Base-by-base conservation (phyloP, 2,329 filamentous ascomycete species). In the Penicillium palitans region DNA sequence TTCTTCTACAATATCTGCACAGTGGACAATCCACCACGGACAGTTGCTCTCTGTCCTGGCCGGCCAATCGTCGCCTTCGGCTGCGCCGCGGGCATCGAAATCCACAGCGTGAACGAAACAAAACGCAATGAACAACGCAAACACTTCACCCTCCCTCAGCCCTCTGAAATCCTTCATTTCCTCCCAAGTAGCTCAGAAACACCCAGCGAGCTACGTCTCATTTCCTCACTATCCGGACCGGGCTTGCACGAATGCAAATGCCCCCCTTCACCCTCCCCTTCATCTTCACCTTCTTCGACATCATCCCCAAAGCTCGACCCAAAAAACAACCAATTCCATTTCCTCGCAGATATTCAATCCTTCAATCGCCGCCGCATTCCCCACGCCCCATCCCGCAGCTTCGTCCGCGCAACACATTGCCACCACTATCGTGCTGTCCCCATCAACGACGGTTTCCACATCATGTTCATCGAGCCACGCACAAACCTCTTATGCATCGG, bases 341-440 rank as follows among this genome's bases (percentile, higher is more conserved):
- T 67, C n/a, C 61, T 69, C 15, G 61, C 69, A 17, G 64, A 70
- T 25, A 60, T 69, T 12, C 68, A 70, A 40, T 67, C 68, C 7
- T 64, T 70, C 54, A 66, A 65, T n/a, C 69, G 65, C 35, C 67
- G 64, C 15, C 25, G 60, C 58, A 59, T 41, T 42, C 63, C 51
- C 46, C 66, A 59, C 56, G 65, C 45, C 58, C 60, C 53, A 50
- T 58, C 60, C 25, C 61, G 74, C 25, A 73, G 68, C 33, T 66
- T 74, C 9, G 69, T 80, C n/a, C 72, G 76, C 33, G 75, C 77
- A 17, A 77, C 74, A 1, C 77, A 75, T 48, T 80, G 80, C 35
- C 85, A 88, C 66, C 85, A 89, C 65, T 88, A 86, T 65, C 82
- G 81, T 46, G 86, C 86, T 2, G 74, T 88, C 13, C 87, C 87